Base-by-base conservation (phyloP, 306 rosid species). In the Corylus americana region DNA sequence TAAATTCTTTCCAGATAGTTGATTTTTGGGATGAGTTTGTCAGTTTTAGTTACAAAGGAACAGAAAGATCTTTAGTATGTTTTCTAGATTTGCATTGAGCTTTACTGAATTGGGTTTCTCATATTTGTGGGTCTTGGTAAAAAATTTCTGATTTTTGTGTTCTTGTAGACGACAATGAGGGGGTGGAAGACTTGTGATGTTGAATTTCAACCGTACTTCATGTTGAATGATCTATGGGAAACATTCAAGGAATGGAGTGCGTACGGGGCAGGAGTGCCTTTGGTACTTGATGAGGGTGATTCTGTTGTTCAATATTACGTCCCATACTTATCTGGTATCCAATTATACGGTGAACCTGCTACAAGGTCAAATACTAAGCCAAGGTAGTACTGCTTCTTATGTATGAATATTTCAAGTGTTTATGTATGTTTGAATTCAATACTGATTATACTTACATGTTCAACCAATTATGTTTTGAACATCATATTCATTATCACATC, bases 181-280 rank as follows among this genome's bases (percentile, higher is more conserved):
- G 96, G 90, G n/a, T 85, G 86, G 93, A 83, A 86, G 81, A 87
- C 94, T 63, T 89, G 97, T 85, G 93, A 87, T 81, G 84, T 87
- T 66, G 98, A 90, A 83, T 92, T 83, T 80, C 97, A 86, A 78
- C 84, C 93, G 74, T 92, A 86, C 82, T 94, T 94, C 73, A 45
- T 85, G 35, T 79, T 94, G 78, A 81, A 82, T 85, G 93, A 94
- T 87, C 95, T 92, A 64, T 92, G 97, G 97, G 97, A 94, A 76
- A 88, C 98, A 11, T 91, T 92, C 62, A 87, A 84, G 90, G 98
- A 94, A 84, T 90, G 97, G 97, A 94, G 97, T 82, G 94, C 86
- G 12, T 94, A 94, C 75, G 98, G 97, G 63, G 93, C 90, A n/a
- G 98, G 97, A 82, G 97, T 94, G 5, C 98, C 97, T 63, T 83